These are phyloP conservation scores for Phytophthora capsici DNA, from an alignment of 352 stramenopile species.

Conservation along the genomic window DNA sequence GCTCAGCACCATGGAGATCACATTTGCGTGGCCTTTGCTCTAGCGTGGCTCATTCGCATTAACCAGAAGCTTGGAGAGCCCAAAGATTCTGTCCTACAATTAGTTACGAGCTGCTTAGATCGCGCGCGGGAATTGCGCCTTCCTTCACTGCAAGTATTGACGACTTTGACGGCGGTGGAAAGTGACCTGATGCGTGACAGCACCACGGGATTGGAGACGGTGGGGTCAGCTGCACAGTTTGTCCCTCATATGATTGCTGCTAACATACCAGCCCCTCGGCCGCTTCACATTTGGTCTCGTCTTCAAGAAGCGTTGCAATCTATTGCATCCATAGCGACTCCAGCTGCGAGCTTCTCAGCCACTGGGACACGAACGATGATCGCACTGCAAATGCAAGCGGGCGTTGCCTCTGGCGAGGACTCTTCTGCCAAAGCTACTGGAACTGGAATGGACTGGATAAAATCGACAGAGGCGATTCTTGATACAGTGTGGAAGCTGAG, in stretches of 20 bases:
- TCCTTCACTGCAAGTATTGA: constrained; percentile 57
- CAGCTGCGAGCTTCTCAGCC: constrained; percentile 19
- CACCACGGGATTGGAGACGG: constrained; percentile 12
- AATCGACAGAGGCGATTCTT: constrained; percentile 63
- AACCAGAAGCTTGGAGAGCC: constrained; percentile 66
- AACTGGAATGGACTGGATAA: constrained; percentile 58
- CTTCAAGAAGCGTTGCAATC: constrained; percentile 42
- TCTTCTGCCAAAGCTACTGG: constrained; percentile 5
- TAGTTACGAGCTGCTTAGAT: constrained; percentile 65
- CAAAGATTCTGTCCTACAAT: constrained; percentile 51
- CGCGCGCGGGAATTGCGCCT: constrained; percentile 63
- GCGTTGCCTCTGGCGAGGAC: constrained; percentile 17
- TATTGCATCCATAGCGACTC: constrained; percentile 33
- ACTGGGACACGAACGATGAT: constrained; percentile 29
- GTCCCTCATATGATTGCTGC: constrained; percentile 44
- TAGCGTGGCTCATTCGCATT: constrained; percentile 88
- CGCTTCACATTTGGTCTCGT: constrained; percentile 51
- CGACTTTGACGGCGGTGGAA: constrained; percentile 57
- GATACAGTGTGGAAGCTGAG: constrained; percentile 71
- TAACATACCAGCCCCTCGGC: constrained; percentile 40
- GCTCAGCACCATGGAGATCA: constrained; percentile 93
- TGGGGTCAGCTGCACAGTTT: constrained; percentile 20
- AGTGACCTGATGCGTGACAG: constrained; percentile 48
- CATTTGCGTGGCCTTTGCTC: constrained; percentile 92
- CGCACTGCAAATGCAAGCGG: constrained; percentile 36